Evolutionary conservation across 257 asterid genomes (phyloP).

Genomic region (Solanum phureja): DNA sequence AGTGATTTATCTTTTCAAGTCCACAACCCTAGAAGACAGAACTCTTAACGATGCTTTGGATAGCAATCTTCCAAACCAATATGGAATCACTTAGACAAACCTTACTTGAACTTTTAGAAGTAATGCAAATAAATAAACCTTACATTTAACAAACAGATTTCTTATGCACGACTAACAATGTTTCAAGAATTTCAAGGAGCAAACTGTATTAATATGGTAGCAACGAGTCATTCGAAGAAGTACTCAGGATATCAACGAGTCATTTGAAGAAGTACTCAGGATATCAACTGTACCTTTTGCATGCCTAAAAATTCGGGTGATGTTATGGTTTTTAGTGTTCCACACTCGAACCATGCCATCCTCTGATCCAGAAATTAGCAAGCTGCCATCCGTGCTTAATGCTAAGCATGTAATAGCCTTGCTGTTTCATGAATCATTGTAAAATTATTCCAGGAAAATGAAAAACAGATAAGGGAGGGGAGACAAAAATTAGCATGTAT

Average conservation of each 20-base stretch:
- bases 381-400: slow-evolving; percentile 54
- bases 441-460: slow-evolving; percentile 5
- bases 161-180: not conserved
- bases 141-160: not conserved
- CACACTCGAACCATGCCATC: slow-evolving; percentile 89
- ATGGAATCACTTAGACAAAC: not conserved
- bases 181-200: not conserved
- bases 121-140: not conserved
- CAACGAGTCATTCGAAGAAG: not conserved
- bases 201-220: not conserved
- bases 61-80: not conserved
- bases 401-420: slow-evolving; percentile 88
- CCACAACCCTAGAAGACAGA: not conserved
- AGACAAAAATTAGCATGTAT: not conserved
- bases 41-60: not conserved
- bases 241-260: not conserved
- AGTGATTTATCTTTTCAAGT: not conserved
- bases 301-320: slow-evolving; percentile 51
- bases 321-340: slow-evolving; percentile 64
- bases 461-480: not conserved
- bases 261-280: not conserved
- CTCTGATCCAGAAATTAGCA: slow-evolving; percentile 79
- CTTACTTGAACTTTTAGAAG: not conserved
- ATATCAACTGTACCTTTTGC: slow-evolving; percentile 50
- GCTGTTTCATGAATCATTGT: slow-evolving; percentile 36